Evolutionary conservation across 257 asterid species (phyloP), one percentile per base, ranked within the genome.

Genomic region (Solanum sitiens): DNA sequence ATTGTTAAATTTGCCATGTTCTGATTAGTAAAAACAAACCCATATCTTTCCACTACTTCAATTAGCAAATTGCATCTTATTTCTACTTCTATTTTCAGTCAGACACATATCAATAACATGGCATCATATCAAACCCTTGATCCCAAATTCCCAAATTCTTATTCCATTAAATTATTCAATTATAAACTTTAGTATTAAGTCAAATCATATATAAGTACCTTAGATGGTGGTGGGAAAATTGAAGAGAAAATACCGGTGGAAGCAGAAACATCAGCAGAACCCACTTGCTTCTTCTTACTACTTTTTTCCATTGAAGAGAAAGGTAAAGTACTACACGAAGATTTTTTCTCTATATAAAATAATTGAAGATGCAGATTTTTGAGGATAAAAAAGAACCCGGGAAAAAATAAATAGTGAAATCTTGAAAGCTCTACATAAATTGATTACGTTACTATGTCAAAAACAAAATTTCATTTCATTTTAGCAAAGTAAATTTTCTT

Each of bases 221-320:
- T 44, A 23, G 94, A 73, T 3, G 90, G 94, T 33, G 93, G 89
- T 15, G 93, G 91, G 63, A 93, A 93, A 35, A 93, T 87, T 32
- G 94, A 87, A 61, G 95, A 90, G 92, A 93, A 89, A 87, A 77
- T 85, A 56, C 89, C 91, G 16, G 88, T 14, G 15, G 93, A 61
- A 90, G 9, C 90, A 88, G 63, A 53, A 53, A 18, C n/a, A 53
- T 53, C 63, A 20, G 89, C 32, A 56, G 91, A 88, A 87, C 82
- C 89, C 80, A 50, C 71, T 82, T 44, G 85, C 44, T 16, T 30
- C 86, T 83, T 82, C 53, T 44, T 83, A 50, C 23, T 45, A 86
- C 76, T 87, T 80, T 88, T 87, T 80, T 89, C 93, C 94, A 91
- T 92, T 84, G 42, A 76, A 84, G 50, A 72, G 13, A 87, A 83